phyloP scores from a whole-genome alignment of 192 early-diverging fungal genomes.

The Powellomyces hirtus region DNA sequence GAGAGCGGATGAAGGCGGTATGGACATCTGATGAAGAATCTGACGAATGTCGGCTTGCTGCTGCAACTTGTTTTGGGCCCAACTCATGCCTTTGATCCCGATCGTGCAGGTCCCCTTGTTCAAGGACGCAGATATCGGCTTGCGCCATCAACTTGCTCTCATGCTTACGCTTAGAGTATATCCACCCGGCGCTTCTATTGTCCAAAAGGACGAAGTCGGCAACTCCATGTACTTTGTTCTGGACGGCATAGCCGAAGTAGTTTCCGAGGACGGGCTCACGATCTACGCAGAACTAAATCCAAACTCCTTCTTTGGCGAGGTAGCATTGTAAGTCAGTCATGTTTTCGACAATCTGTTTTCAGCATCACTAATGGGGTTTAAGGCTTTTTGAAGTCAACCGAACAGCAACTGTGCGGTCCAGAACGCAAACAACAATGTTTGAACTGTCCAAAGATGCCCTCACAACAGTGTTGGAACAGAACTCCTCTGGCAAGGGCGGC shows the following conservation, averaged over 20 bases:
- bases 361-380: too few species aligned
- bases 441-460: conserved; percentile 52
- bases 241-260: conserved; percentile 51
- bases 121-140: conserved; percentile 40
- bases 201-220: conserved; percentile 46
- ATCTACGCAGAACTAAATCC: conserved; percentile 45
- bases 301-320: conserved; percentile 54
- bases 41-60: too few species aligned
- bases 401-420: conserved; percentile 49
- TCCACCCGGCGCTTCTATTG: conserved; percentile 38
- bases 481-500: conserved; percentile 3
- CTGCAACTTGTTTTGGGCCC: too few species aligned
- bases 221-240: conserved; percentile 54
- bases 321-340: conserved; percentile 35
- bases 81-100: too few species aligned
- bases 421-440: conserved; percentile 41
- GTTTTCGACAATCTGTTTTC: neutral
- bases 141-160: conserved; percentile 53
- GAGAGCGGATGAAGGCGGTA: conserved; percentile 52
- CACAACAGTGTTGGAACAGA: conserved; percentile 33
- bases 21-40: too few species aligned
- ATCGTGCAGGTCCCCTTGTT: conserved; percentile 50
- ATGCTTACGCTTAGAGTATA: conserved; percentile 38
- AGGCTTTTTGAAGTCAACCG: conserved; percentile 51
- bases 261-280: conserved; percentile 45